phyloP scores from a whole-genome alignment of 257 asterid species.

The Ligustrum vulgare region DNA sequence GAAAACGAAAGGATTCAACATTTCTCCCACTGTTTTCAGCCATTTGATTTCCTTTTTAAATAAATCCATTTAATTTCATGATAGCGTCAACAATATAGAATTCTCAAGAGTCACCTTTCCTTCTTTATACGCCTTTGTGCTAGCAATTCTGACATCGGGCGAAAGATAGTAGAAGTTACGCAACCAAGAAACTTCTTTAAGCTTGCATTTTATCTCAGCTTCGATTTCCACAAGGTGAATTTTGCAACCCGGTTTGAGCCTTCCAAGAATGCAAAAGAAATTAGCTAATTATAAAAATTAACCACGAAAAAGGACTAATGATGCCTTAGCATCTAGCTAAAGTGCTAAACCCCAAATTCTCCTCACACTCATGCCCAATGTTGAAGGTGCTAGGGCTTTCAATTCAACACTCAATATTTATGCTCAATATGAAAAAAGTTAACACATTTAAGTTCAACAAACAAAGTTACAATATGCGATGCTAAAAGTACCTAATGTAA shows the following conservation, averaged over 20 bases:
- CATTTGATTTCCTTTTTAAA: neutral
- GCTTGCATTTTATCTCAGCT: slow-evolving; percentile 60
- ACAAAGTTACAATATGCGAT: neutral
- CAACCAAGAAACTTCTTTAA: slow-evolving; percentile 66
- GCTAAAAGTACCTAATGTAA: slow-evolving; percentile 62
- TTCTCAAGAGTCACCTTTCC: slow-evolving; percentile 58
- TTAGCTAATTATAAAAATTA: slow-evolving; percentile 14
- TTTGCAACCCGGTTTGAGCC: slow-evolving; percentile 76
- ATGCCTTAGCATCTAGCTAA: slow-evolving; percentile 2
- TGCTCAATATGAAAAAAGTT: neutral
- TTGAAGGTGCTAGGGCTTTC: neutral
- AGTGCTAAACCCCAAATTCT: neutral
- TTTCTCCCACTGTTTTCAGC: neutral
- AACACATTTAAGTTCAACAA: slow-evolving; percentile 12
- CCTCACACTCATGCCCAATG: neutral
- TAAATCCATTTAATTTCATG: neutral
- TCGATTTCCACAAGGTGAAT: slow-evolving; percentile 57
- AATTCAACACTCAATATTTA: neutral
- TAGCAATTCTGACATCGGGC: slow-evolving; percentile 67
- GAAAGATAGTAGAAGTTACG: slow-evolving; percentile 74
- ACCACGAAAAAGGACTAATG: neutral
- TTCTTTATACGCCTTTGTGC: slow-evolving; percentile 70
- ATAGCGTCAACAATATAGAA: neutral
- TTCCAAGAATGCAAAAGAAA: slow-evolving; percentile 27
- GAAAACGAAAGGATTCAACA: neutral